Percentiles rank a stretch among this genome's conserved stretches.
Evolutionary conservation across 768 basidiomycete species (phyloP).

Genomic region (Suillus plorans): DNA sequence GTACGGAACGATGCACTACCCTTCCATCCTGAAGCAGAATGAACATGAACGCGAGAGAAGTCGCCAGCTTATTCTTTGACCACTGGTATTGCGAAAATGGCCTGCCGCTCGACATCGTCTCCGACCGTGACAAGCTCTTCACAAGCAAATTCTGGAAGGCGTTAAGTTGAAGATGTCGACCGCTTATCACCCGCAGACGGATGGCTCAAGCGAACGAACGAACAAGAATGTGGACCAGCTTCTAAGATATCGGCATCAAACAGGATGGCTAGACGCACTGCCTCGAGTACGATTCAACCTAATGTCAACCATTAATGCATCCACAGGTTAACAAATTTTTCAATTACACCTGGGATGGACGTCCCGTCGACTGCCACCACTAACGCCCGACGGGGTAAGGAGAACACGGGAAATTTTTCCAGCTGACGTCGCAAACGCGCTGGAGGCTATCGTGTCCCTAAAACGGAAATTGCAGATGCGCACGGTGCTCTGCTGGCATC

Average conservation of each 20-base stretch:
- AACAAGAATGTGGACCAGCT: constrained; percentile 34
- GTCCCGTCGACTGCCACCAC: neutral
- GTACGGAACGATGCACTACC: no score
- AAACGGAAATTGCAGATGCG: constrained; percentile 22
- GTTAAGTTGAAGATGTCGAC: no score
- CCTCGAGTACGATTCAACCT: constrained; percentile 31
- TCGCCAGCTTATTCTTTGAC: no score
- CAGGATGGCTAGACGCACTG: constrained; percentile 29
- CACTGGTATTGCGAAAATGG: no score
- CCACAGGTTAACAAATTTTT: constrained; percentile 25
- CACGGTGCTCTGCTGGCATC: constrained; percentile 34
- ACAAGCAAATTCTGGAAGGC: no score
- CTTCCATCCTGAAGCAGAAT: no score
- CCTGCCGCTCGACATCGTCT: no score
- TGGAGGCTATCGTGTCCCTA: neutral
- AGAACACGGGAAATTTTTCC: neutral
- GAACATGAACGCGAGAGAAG: no score
- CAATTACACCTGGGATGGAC: neutral
- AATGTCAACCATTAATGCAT: constrained; percentile 33
- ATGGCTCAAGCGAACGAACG: constrained; percentile 24
- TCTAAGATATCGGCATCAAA: constrained; percentile 22
- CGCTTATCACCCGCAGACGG: no score
- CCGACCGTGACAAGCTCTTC: no score
- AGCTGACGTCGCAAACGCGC: no score
- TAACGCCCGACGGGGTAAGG: neutral